Evolutionary conservation across 2,329 filamentous ascomycete genomes (phyloP).

Genomic region (Parastagonospora nodorum): DNA sequence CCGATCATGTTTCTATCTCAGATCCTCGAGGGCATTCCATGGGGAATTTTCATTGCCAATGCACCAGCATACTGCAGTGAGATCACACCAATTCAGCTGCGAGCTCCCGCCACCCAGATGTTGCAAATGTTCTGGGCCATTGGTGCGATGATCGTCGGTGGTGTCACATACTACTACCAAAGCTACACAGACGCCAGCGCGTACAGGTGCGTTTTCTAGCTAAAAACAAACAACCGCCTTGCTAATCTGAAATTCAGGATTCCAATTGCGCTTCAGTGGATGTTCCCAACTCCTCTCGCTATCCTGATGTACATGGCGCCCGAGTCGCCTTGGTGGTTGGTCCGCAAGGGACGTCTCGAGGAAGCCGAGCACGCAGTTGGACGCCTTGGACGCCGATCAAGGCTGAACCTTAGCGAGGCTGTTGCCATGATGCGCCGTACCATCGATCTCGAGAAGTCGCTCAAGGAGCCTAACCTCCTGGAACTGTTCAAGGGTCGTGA

Average conservation of each 20-base stretch:
- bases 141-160: constrained; percentile 65
- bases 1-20: constrained; percentile 58
- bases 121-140: constrained; percentile 71
- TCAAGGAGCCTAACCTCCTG: constrained; percentile 54
- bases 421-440: constrained; percentile 65
- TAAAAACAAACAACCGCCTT: neutral
- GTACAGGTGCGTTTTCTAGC: constrained; percentile 22
- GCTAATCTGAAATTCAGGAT: constrained; percentile 23
- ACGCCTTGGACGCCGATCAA: constrained; percentile 55
- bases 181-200: constrained; percentile 5
- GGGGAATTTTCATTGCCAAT: constrained; percentile 70
- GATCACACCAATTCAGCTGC: constrained; percentile 63
- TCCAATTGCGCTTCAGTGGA: constrained; percentile 50
- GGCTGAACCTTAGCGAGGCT: constrained; percentile 49
- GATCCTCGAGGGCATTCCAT: constrained; percentile 66
- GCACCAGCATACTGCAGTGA: constrained; percentile 67
- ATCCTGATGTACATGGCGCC: constrained; percentile 55
- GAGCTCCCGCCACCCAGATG: constrained; percentile 65
- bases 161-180: constrained; percentile 61
- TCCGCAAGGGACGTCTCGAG: constrained; percentile 50
- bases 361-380: constrained; percentile 55
- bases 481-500: constrained; percentile 63
- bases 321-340: constrained; percentile 58
- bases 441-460: constrained; percentile 59
- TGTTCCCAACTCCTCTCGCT: constrained; percentile 52